Conservation (phyloP, 495 filamentous ascomycete species). For the Xylaria flabelliformis region DNA sequence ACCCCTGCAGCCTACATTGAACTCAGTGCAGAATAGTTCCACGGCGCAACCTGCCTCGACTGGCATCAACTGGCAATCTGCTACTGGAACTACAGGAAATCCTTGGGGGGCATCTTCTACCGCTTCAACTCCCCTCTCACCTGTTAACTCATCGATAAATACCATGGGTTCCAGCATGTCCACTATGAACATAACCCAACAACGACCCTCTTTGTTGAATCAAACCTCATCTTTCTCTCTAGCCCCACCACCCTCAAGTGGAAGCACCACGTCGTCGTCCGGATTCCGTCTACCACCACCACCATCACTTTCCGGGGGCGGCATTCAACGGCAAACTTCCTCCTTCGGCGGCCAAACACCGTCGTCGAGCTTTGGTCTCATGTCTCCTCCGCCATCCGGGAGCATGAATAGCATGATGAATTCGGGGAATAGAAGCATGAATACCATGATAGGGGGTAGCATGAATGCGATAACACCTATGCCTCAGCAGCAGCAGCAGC, state of each 20-base stretch:
- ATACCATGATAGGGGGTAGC: conserved; percentile 34
- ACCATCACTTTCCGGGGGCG: conserved; percentile 42
- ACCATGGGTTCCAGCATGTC: conserved; percentile 34
- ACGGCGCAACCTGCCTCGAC: conserved; percentile 30
- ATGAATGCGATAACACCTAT: conserved; percentile 33
- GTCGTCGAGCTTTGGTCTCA: conserved; percentile 26
- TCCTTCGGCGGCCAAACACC: conserved; percentile 30
- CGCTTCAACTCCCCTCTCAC: conserved; percentile 30
- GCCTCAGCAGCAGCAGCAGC: conserved; percentile 38
- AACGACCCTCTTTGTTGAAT: conserved; percentile 35
- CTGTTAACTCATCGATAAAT: conserved; percentile 30
- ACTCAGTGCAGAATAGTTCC: conserved; percentile 15
- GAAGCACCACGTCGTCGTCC: conserved; percentile 29
- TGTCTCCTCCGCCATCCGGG: conserved; percentile 31
- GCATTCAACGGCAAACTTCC: conserved; percentile 31
- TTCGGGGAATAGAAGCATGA: conserved; percentile 34
- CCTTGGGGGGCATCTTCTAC: conserved; percentile 49
- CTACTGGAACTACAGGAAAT: conserved; percentile 35
- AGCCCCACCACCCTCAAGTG: conserved; percentile 52
- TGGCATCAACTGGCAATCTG: conserved; percentile 45
- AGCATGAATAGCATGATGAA: conserved; percentile 38
- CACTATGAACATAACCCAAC: conserved; percentile 45
- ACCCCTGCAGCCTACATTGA: conserved; percentile 50
- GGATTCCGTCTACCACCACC: conserved; percentile 53
- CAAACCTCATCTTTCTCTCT: conserved; percentile 55